Percentiles rank a stretch among this genome's conserved stretches.
Conservation (phyloP, 2,329 filamentous ascomycete species). For the Rhinocladiella mackenziei region DNA sequence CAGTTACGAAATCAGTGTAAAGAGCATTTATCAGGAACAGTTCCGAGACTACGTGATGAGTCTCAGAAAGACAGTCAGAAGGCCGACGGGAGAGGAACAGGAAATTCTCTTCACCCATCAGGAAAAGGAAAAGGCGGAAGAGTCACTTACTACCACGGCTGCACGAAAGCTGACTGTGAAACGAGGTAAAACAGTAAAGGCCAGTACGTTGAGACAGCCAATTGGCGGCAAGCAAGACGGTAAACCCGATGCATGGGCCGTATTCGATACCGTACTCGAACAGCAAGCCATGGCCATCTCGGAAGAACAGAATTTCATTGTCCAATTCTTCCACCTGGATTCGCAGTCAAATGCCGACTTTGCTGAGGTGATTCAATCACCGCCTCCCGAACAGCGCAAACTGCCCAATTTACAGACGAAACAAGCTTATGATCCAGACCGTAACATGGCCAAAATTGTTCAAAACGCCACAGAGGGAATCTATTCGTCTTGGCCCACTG, state of each 20-base stretch:
- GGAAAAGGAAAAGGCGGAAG: slow-evolving; percentile 80
- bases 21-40: slow-evolving; percentile 73
- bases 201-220: slow-evolving; percentile 43
- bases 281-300: slow-evolving; percentile 78
- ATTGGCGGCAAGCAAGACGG: slow-evolving; percentile 56
- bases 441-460: slow-evolving; percentile 76
- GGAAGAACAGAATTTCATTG: slow-evolving; percentile 93
- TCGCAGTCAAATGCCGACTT: slow-evolving; percentile 80
- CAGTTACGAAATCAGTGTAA: slow-evolving; percentile 73
- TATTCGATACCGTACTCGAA: slow-evolving; percentile 74
- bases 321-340: slow-evolving; percentile 96
- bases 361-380: slow-evolving; percentile 67
- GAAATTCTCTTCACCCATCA: slow-evolving; percentile 85
- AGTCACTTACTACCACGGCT: slow-evolving; percentile 61
- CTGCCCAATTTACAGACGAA: slow-evolving; percentile 69
- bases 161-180: slow-evolving; percentile 92
- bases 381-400: slow-evolving; percentile 62
- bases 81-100: slow-evolving; percentile 69
- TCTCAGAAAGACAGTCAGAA: slow-evolving; percentile 76
- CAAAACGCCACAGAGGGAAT: slow-evolving; percentile 85
- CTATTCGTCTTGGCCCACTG: slow-evolving; percentile 74
- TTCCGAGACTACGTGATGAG: slow-evolving; percentile 71
- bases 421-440: slow-evolving; percentile 81
- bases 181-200: slow-evolving; percentile 70
- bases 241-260: slow-evolving; percentile 70